Conservation (phyloP, 2,329 filamentous ascomycete genomes). For the Alternaria sp. region DNA sequence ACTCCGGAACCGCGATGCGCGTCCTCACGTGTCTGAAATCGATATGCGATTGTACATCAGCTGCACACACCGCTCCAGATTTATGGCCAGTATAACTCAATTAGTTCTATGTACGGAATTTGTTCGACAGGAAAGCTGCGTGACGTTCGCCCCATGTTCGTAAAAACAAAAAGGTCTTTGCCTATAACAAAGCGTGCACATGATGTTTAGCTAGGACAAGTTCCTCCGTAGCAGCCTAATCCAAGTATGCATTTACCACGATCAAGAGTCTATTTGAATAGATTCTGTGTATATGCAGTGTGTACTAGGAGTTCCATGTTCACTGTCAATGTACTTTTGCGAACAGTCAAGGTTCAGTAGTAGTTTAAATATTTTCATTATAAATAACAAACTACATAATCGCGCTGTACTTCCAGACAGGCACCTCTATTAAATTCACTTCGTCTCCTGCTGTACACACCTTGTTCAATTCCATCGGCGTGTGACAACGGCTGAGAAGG, state of each 20-base stretch:
- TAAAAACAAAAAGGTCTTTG: too few species aligned
- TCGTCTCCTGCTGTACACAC: neutral
- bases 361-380: neutral
- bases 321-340: neutral
- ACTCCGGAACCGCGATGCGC: slow-evolving; percentile 19
- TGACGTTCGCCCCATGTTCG: neutral
- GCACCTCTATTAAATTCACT: too few species aligned
- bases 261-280: too few species aligned
- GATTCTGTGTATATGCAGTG: neutral
- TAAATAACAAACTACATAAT: neutral
- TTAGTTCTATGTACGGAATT: neutral
- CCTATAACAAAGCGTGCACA: too few species aligned
- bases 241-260: too few species aligned
- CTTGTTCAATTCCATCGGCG: too few species aligned
- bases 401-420: neutral
- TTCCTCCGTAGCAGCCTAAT: too few species aligned
- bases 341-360: neutral
- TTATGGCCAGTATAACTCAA: neutral
- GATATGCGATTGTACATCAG: neutral
- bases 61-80: neutral
- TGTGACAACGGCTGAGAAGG: neutral
- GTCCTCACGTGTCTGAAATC: neutral
- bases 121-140: too few species aligned
- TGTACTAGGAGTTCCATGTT: neutral
- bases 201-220: too few species aligned